Conservation (phyloP, 805 yeast genomes). For the Zygoascus bituminiphila region DNA sequence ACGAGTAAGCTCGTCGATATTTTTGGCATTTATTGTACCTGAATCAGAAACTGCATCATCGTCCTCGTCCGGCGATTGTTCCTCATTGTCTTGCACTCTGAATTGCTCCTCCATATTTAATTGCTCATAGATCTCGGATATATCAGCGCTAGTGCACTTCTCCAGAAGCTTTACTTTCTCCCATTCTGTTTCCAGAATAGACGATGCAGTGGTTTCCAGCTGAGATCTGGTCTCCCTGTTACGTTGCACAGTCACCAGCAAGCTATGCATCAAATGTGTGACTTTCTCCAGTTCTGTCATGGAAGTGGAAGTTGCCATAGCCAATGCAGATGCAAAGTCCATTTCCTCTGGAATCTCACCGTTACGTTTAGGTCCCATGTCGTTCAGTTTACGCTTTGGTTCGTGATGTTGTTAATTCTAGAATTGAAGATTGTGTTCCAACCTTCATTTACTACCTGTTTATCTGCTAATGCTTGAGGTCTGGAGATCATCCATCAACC, state of each 20-base stretch:
- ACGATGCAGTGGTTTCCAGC: slow-evolving; percentile 18
- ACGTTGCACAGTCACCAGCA: slow-evolving; percentile 18
- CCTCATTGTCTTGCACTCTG: neutral
- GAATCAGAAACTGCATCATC: slow-evolving; percentile 8
- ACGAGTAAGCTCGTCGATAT: neutral
- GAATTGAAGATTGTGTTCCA: too few species aligned
- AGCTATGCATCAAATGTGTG: slow-evolving; percentile 24
- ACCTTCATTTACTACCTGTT: too few species aligned
- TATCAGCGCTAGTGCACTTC: slow-evolving; percentile 8
- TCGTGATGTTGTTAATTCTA: too few species aligned
- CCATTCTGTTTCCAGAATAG: slow-evolving; percentile 17
- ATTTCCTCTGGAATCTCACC: slow-evolving; percentile 6
- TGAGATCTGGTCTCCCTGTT: slow-evolving; percentile 18
- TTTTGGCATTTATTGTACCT: neutral
- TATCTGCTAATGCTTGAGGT: neutral
- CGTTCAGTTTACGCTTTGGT: neutral
- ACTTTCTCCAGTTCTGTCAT: slow-evolving; percentile 11
- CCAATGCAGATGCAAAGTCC: slow-evolving; percentile 1
- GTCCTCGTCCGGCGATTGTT: slow-evolving; percentile 9
- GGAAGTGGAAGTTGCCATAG: neutral
- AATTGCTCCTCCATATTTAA: neutral
- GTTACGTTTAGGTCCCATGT: neutral
- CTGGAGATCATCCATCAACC: too few species aligned
- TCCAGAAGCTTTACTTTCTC: slow-evolving; percentile 17
- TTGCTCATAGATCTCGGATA: neutral